Evolutionary conservation across 148 eudicot species (phyloP).

Genomic region (Arbutus unedo): DNA sequence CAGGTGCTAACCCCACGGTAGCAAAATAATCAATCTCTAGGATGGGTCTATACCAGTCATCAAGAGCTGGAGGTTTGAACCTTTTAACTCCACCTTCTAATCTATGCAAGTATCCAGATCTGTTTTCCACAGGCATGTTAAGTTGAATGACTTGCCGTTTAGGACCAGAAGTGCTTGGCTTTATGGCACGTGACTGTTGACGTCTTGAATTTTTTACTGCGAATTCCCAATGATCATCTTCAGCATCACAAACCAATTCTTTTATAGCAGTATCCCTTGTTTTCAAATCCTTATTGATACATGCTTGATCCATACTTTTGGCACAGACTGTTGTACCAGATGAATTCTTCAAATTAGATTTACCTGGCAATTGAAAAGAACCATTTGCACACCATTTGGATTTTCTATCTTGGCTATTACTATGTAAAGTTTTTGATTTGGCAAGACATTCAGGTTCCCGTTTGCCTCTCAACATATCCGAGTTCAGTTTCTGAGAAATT

Average conservation of each 20-base stretch:
- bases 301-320: slow-evolving; percentile 19
- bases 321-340: slow-evolving; percentile 26
- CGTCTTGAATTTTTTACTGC: slow-evolving; percentile 61
- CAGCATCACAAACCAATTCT: slow-evolving; percentile 53
- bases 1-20: slow-evolving; percentile 70
- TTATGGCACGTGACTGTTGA: slow-evolving; percentile 41
- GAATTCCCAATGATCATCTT: slow-evolving; percentile 63
- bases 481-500: slow-evolving; percentile 23
- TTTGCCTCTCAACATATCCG: slow-evolving; percentile 26
- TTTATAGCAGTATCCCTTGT: slow-evolving; percentile 39
- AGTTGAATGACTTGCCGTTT: slow-evolving; percentile 91
- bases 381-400: slow-evolving; percentile 26
- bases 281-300: slow-evolving; percentile 24
- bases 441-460: slow-evolving; percentile 23
- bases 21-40: slow-evolving; percentile 83
- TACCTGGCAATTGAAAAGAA: slow-evolving; percentile 22
- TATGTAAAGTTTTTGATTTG: slow-evolving; percentile 34
- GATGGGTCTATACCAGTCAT: slow-evolving; percentile 87
- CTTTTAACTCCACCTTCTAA: slow-evolving; percentile 50
- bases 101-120: slow-evolving; percentile 52
- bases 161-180: slow-evolving; percentile 47
- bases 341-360: slow-evolving; percentile 24
- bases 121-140: slow-evolving; percentile 48
- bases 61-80: slow-evolving; percentile 77
- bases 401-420: slow-evolving; percentile 25